Base-by-base conservation (phyloP, 2,329 filamentous ascomycete genomes). In the Fusarium sp. region DNA sequence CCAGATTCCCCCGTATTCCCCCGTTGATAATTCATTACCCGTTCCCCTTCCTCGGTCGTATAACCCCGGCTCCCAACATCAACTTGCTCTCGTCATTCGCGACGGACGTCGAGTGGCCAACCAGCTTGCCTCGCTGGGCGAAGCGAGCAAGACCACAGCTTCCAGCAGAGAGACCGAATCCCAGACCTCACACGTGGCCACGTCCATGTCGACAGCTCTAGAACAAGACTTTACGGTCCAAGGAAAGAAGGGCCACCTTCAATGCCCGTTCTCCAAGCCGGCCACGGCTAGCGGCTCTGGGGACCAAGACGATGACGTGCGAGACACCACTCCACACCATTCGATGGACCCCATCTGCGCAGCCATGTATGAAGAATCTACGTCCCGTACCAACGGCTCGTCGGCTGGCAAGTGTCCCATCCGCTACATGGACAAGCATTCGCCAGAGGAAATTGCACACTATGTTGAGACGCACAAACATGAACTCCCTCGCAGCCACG, bases 391-490 rank as follows among this genome's bases (percentile, higher is more conserved):
- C 30, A 84, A 86, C 64, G 84, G 79, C 43, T 86, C 87, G 10
- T 83, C 85, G 16, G 84, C 80, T 39, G 80, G 89, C 60, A 94
- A 94, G 77, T 98, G 95, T 80, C 95, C 95, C 3, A 98, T 98
- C 65, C 92, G 95, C 50, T 98, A 92, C 82, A 85, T 98, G 77
- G 92, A 98, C 80, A 92, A 97, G 79, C 95, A 97, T 77, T 94
- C 94, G 3, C 94, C 95, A 2, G 94, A 97, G 82, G 95, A 98
- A 78, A 91, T 98, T 66, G 95, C 95, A 13, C 90, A 92, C 76
- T 98, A 97, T 79, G 94, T 98, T 76, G 94, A 98, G 79, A 94
- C 91, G 55, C 95, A 98, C 83, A 98, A 98, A 80, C 95, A 98
- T 81, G 93, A 97, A 79, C 88, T 98, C 57, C 95, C 95, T 10